phyloP scores from a whole-genome alignment of 805 yeast species.

The Nakazawaea anatomiae region DNA sequence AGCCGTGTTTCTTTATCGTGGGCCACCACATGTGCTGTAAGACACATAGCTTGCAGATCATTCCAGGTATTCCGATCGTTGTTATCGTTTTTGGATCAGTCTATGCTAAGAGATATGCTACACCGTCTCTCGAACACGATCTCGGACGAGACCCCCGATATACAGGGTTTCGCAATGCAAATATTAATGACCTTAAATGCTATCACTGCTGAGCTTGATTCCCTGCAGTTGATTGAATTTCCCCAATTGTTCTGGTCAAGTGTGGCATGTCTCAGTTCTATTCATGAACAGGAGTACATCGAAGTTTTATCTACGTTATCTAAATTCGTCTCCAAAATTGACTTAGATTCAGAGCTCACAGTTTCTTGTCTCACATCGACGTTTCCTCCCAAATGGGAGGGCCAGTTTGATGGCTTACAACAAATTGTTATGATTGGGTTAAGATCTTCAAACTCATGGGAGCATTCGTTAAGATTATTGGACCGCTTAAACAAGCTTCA shows the following conservation, averaged over 20 bases:
- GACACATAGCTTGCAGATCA: conserved; percentile 95
- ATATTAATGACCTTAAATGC: conserved; percentile 94
- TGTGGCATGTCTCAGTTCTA: conserved; percentile 83
- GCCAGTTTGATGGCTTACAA: conserved; percentile 85
- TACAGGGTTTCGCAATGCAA: conserved; percentile 96
- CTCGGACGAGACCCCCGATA: conserved; percentile 82
- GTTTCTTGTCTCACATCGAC: conserved; percentile 77
- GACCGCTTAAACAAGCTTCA: conserved; percentile 62
- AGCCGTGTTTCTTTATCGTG: conserved; percentile 75
- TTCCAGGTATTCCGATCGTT: conserved; percentile 88
- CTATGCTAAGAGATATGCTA: conserved; percentile 89
- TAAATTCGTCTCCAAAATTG: conserved; percentile 82
- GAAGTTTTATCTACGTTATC: conserved; percentile 80
- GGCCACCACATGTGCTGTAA: conserved; percentile 97
- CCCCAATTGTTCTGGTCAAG: conserved; percentile 96
- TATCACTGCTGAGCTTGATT: conserved; percentile 76
- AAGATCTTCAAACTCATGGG: conserved; percentile 75
- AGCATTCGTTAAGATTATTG: conserved; percentile 65
- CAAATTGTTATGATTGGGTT: conserved; percentile 75
- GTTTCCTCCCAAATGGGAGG: conserved; percentile 96
- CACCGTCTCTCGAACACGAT: conserved; percentile 90
- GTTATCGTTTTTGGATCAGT: conserved; percentile 73
- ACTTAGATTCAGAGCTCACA: conserved; percentile 77
- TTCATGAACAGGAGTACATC: conserved; percentile 89
- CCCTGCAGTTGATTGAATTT: conserved; percentile 73